Base-by-base conservation (phyloP, 2,329 filamentous ascomycete species). In the Penicillium psychrosexuale region DNA sequence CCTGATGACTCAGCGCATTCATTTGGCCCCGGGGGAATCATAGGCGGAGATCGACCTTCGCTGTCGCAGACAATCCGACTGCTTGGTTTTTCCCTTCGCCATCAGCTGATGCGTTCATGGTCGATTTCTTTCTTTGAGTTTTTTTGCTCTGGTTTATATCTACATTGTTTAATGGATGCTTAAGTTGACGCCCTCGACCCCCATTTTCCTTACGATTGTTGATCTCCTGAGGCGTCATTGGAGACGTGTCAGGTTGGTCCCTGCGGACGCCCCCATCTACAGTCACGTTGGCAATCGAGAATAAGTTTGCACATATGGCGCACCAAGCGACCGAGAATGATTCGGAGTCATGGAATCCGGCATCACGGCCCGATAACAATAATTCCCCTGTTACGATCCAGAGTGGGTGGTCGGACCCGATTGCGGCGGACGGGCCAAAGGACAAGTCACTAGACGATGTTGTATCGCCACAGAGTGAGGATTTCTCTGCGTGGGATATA, bases 291-390 rank as follows among this genome's bases (percentile, higher is more conserved):
- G 50, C 27, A 44, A 45, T 44, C 50, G 47, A 57, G 33, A 52
- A 43, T 27, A 36, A 56, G 28, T 38, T 47, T 45, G 34, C 27
- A 46, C 61, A 43, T 30, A 70, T 72, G 66, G 61, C 64, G 46
- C 53, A 66, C 53, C 60, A 53, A 50, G 33, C 61, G 19, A 40
- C 47, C 12, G 33, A 37, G 8, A 53, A 58, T 33, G 55, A 55
- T 13, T 37, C 40, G 12, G 66, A 75, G 51, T 77, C 77, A 19
- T 84, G 82, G 82, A 80, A 84, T 73, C 81, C 82, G 42, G 81
- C 82, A 19, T 68, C 81, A 57, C 72, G 79, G 65, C 76, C 77
- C 36, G 76, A 82, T 24, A 58, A 65, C 39, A 54, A 66, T 50
- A 56, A 61, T 39, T 34, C 48, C 42, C 31, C 59, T 17, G 47